A percentile compares a stretch with the other conserved stretches of the same genome.
Conservation (phyloP, 2,329 filamentous ascomycete species). For the Ceratocystiopsis brevicomis region DNA sequence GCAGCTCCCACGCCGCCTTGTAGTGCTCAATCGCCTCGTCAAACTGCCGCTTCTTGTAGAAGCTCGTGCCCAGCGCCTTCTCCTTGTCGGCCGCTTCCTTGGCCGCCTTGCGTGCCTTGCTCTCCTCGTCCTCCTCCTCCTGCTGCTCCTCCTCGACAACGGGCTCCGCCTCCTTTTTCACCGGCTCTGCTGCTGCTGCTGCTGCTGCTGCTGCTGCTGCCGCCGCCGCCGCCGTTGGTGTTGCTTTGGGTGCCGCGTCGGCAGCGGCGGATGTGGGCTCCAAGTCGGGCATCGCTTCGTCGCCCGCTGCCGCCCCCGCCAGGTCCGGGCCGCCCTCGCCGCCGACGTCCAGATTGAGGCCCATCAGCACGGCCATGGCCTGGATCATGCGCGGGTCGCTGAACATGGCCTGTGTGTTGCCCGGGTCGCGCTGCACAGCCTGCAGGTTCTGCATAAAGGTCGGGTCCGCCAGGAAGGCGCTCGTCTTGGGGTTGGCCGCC, state of each 20-base stretch:
- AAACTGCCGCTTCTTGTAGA: constrained; percentile 97
- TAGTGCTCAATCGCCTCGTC: constrained; percentile 92
- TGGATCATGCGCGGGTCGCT: constrained; percentile 81
- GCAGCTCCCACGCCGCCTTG: constrained; percentile 77
- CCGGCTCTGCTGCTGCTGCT: constrained; percentile 12
- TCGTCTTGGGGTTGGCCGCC: constrained; percentile 85
- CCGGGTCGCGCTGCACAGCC: constrained; percentile 62
- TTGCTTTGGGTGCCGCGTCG: constrained; percentile 8
- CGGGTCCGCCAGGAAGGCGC: constrained; percentile 57
- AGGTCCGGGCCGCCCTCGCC: constrained; percentile 9
- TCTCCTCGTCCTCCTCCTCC: constrained; percentile 63
- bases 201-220: background rate
- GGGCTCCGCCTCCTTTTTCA: constrained; percentile 25
- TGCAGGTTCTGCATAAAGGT: constrained; percentile 84
- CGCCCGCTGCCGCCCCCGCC: constrained; percentile 24
- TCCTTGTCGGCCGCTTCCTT: constrained; percentile 87
- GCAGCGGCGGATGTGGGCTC: constrained; percentile 22
- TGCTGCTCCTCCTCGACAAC: constrained; percentile 43
- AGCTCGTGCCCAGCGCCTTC: constrained; percentile 82
- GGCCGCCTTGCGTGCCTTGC: constrained; percentile 65
- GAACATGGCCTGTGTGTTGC: constrained; percentile 60
- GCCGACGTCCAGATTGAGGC: constrained; percentile 69
- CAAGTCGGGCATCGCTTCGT: constrained; percentile 63
- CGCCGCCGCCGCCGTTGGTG: constrained; percentile 8
- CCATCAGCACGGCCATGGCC: constrained; percentile 83